Evolutionary conservation across 257 asterid genomes (phyloP).

Genomic region (Nicotiana noctiflora): DNA sequence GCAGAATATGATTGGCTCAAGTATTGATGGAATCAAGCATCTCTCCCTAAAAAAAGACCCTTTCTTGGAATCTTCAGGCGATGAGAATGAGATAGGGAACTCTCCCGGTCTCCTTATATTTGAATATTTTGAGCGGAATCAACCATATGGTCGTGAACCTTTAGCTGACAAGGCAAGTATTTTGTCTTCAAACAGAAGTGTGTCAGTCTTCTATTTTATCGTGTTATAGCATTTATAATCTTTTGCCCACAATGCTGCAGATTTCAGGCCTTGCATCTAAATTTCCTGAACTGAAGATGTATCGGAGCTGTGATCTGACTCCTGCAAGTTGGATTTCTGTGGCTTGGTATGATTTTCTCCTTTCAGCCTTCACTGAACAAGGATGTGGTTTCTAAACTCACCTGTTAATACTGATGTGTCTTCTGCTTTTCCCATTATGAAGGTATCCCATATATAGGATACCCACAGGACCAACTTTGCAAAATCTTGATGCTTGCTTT

Average conservation of each 20-base stretch:
- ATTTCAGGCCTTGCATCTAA: constrained; percentile 58
- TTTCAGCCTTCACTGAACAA: background rate
- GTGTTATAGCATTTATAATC: constrained; percentile 1
- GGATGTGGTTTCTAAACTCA: background rate
- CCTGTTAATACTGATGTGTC: constrained; percentile 7
- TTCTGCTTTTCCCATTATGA: constrained; percentile 9
- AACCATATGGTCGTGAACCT: constrained; percentile 85
- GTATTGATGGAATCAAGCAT: constrained; percentile 29
- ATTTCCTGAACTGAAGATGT: constrained; percentile 61
- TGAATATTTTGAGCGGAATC: constrained; percentile 67
- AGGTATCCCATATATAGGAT: constrained; percentile 97
- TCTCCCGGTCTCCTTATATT: constrained; percentile 62
- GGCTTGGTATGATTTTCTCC: constrained; percentile 58
- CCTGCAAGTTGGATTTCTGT: constrained; percentile 88
- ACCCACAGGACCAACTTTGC: constrained; percentile 88
- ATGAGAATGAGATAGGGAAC: constrained; percentile 39
- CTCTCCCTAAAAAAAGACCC: constrained; percentile 29
- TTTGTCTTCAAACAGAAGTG: constrained; percentile 6
- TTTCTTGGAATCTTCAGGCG: constrained; percentile 31
- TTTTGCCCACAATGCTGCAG: constrained; percentile 29
- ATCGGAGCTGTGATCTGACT: constrained; percentile 75
- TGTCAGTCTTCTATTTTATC: background rate
- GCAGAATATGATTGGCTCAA: constrained; percentile 18
- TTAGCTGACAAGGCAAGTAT: constrained; percentile 75
- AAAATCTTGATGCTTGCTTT: constrained; percentile 87